Percentiles rank a stretch among this genome's conserved stretches.
Evolutionary conservation across 2,329 filamentous ascomycete genomes (phyloP).

Genomic region (Macroventuria anomochaeta): DNA sequence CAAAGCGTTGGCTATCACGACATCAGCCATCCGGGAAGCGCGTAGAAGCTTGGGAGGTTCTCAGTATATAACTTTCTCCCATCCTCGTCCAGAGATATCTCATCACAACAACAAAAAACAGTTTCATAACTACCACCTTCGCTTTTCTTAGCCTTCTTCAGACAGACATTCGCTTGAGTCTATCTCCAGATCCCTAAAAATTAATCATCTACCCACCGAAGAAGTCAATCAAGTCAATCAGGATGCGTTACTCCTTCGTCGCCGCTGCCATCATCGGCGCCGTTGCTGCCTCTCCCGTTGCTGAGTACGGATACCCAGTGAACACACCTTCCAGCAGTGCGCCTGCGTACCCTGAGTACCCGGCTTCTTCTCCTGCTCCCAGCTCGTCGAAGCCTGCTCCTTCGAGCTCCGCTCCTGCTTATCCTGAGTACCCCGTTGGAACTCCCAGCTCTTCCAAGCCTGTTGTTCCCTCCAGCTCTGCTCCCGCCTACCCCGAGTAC

Average conservation of each 20-base stretch:
- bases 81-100: conserved; percentile 21
- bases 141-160: conserved; percentile 34
- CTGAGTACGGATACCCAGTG: conserved; percentile 26
- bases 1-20: conserved; percentile 32
- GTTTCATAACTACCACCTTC: conserved; percentile 37
- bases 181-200: conserved; percentile 34
- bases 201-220: conserved; percentile 28
- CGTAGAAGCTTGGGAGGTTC: conserved; percentile 19
- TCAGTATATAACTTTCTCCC: conserved; percentile 38
- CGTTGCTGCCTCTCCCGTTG: conserved; percentile 37
- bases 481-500: conserved; percentile 4
- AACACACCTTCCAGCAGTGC: conserved; percentile 4
- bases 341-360: conserved; percentile 18
- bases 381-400: conserved; percentile 2
- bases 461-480: neutral
- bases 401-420: conserved; percentile 5
- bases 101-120: conserved; percentile 33
- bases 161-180: conserved; percentile 43
- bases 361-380: neutral
- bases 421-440: neutral
- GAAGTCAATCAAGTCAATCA: conserved; percentile 20
- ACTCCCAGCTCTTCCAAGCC: conserved; percentile 15
- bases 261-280: conserved; percentile 41
- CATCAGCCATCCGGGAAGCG: conserved; percentile 36
- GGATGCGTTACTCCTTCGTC: conserved; percentile 44